Base-by-base conservation (phyloP, 164 flowering plant species). In the Kalanchoe fedtschenkoi region DNA sequence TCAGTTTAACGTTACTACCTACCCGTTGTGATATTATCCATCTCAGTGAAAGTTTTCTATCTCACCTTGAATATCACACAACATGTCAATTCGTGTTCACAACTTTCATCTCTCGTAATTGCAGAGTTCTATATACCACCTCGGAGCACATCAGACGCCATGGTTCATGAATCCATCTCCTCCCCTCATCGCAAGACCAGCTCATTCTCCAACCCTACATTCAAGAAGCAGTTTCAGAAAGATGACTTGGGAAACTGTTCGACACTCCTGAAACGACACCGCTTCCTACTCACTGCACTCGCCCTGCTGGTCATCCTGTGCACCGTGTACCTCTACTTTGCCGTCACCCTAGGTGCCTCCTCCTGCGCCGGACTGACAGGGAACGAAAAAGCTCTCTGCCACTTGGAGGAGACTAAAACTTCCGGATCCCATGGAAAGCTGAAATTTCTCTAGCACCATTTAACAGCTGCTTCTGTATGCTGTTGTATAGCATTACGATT, bases 281-380 rank as follows among this genome's bases (percentile, higher is more conserved):
- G 87, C 17, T 88, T 82, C 71, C 82, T 88, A 22, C 74, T 88
- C 60, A 78, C 81, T 24, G 80, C 81, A 56, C 75, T 86, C 39
- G 74, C 46, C 35, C 80, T 88, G 58, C 63, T 88, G 63, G 72
- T 72, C 60, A 65, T 82, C 69, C 74, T 88, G 11, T 88, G 96
- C 77, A 76, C 83, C 6, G 28, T 88, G 29, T 88, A 88, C 67
- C 86, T 88, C 44, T 86, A 88, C 70, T 86, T 88, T 67, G 96
- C 91, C 3, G 74, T 88, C 66, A 88, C 89, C 22, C 69, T 88
- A 46, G 91, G 88, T 13, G 66, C 68, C 42, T 17, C 65, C 22
- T 66, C 79, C 4, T 88, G 96, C 53, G 76, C 80, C 4, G 85
- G 77, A 0, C 62, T 88, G 73, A 57, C 67, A 1, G 88, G 83